These are phyloP conservation scores for Geotrichum macrosporum DNA, from an alignment of 1,139 yeast genomes.

Conservation along the genomic window DNA sequence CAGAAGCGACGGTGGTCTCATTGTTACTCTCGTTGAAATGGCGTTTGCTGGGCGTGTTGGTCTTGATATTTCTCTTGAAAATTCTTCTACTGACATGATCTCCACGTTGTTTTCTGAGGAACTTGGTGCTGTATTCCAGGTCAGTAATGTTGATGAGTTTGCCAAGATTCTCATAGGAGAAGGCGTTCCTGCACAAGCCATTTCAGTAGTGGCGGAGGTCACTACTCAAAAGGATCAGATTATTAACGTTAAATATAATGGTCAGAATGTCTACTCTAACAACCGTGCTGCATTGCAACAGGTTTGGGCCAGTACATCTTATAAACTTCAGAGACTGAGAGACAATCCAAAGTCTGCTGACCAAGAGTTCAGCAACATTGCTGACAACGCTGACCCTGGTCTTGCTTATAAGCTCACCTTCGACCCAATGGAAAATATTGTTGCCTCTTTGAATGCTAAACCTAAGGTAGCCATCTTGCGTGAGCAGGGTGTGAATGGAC, in stretches of 20 bases:
- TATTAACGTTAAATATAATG: conserved; percentile 49
- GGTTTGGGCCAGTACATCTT: conserved; percentile 85
- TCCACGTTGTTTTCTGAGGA: conserved; percentile 76
- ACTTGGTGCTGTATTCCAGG: conserved; percentile 94
- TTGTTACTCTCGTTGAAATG: conserved; percentile 86
- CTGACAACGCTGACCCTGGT: conserved; percentile 88
- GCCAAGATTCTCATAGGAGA: conserved; percentile 49
- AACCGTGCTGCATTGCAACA: conserved; percentile 73
- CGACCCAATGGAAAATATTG: conserved; percentile 39
- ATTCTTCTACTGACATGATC: conserved; percentile 33
- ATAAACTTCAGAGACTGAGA: conserved; percentile 83
- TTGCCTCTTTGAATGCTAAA: conserved; percentile 40
- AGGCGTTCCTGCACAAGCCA: conserved; percentile 54
- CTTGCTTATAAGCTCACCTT: conserved; percentile 73
- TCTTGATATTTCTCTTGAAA: conserved; percentile 43
- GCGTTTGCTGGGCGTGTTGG: conserved; percentile 96
- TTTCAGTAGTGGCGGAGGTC: conserved; percentile 64
- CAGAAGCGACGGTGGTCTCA: conserved; percentile 93
- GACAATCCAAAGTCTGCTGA: conserved; percentile 90
- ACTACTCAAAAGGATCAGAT: conserved; percentile 52
- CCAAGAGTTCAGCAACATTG: conserved; percentile 72
- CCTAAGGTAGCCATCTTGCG: conserved; percentile 96
- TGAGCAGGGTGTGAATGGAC: conserved; percentile 98
- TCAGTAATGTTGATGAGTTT: conserved; percentile 56
- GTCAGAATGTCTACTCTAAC: conserved; percentile 46